Evolutionary conservation across 148 eudicot species (phyloP).

Genomic region (Silene conica): DNA sequence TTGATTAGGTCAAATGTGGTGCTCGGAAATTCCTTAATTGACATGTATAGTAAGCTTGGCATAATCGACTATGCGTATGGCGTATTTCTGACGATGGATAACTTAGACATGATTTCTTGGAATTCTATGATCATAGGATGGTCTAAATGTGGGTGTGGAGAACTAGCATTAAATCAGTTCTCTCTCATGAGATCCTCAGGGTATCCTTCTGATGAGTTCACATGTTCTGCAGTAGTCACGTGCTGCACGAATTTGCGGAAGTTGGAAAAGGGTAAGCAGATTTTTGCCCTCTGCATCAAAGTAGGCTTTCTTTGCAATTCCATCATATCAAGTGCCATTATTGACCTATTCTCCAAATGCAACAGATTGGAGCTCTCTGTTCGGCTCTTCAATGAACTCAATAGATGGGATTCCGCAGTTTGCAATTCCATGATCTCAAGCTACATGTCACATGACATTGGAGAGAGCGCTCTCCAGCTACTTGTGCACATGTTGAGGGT

Average conservation of each 20-base stretch:
- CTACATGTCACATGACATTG: constrained; percentile 38
- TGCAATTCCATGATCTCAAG: constrained; percentile 76
- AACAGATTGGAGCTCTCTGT: constrained; percentile 55
- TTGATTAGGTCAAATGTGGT: constrained; percentile 44
- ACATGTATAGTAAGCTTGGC: constrained; percentile 62
- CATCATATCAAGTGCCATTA: constrained; percentile 64
- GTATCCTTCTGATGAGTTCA: constrained; percentile 53
- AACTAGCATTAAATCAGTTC: constrained; percentile 46
- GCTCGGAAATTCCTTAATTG: constrained; percentile 66
- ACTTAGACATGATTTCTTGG: constrained; percentile 65
- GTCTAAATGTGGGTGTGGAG: constrained; percentile 34
- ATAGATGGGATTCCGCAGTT: constrained; percentile 42
- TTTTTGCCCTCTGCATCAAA: constrained; percentile 53
- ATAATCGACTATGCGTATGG: constrained; percentile 57
- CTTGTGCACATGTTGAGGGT: constrained; percentile 41
- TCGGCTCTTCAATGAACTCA: constrained; percentile 43
- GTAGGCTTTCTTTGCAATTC: constrained; percentile 60
- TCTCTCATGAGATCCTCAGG: constrained; percentile 47
- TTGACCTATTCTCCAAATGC: constrained; percentile 86
- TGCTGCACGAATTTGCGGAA: constrained; percentile 51
- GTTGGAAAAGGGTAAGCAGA: constrained; percentile 59
- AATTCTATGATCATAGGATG: constrained; percentile 60
- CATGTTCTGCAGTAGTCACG: constrained; percentile 42
- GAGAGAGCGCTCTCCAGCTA: constrained; percentile 49
- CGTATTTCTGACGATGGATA: constrained; percentile 62